Conservation (phyloP, 176 grass and related monocot species). For the Aegilops speltoides region DNA sequence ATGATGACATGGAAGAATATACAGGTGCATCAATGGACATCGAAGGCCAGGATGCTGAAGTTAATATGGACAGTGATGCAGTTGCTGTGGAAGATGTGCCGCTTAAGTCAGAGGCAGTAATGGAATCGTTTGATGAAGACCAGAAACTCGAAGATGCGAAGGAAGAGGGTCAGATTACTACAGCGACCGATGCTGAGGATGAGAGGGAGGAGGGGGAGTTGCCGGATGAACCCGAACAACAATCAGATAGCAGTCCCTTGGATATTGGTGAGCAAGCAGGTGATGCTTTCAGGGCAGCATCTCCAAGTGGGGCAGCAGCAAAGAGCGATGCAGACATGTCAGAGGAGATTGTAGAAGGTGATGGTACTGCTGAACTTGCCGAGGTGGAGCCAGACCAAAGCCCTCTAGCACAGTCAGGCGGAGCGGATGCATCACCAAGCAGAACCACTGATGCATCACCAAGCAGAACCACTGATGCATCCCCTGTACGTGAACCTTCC, state of each 20-base stretch:
- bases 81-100: conserved; percentile 35
- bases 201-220: conserved; percentile 88
- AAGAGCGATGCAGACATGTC: conserved; percentile 43
- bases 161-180: conserved; percentile 51
- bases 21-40: conserved; percentile 31
- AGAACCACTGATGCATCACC: conserved; percentile 31
- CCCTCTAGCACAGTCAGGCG: conserved; percentile 33
- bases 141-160: conserved; percentile 45
- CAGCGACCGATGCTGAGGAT: conserved; percentile 59
- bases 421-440: conserved; percentile 47
- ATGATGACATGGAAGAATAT: conserved; percentile 57
- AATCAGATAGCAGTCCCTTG: conserved; percentile 40
- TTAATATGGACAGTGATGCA: conserved; percentile 40
- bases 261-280: conserved; percentile 42
- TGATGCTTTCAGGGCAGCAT: conserved; percentile 33
- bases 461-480: conserved; percentile 24
- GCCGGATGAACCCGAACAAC: conserved; percentile 70
- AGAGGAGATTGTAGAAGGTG: conserved; percentile 57
- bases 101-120: conserved; percentile 33
- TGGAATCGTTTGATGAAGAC: conserved; percentile 46
- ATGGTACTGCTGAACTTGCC: conserved; percentile 35
- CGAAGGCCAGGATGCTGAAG: conserved; percentile 54
- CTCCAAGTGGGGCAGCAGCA: conserved; percentile 34
- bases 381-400: conserved; percentile 46
- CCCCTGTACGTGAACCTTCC: conserved; percentile 50